Evolutionary conservation across 2,329 filamentous ascomycete species (phyloP), one percentile per base, ranked within the genome.

Genomic region (Beauveria sp.): DNA sequence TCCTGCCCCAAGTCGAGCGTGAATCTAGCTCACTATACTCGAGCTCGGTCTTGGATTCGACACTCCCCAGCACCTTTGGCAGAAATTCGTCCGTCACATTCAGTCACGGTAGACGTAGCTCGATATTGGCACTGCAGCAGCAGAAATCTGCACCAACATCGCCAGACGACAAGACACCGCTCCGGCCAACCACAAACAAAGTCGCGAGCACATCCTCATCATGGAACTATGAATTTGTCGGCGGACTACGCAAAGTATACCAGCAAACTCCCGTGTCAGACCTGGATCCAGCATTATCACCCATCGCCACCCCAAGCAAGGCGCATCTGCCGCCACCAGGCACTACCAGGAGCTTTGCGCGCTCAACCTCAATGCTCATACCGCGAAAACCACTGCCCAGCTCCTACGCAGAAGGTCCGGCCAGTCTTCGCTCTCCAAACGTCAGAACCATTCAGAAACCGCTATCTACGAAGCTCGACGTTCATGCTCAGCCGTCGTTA

Each of bases 151-250:
- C 56, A 12, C 61, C 64, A 28, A 66, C 67, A 22, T 67, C 69
- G 24, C 66, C 69, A 20, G 62, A 52, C 8, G 45, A 57, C 10
- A 56, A 34, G 46, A 56, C 52, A 46, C 52, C 60, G 12, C 46
- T 53, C n/a, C 22, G 40, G 14, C 38, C 46, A 34, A 45, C 18
- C 8, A 5, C 45, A 14, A 52, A 57, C 45, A 20, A 28, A 26
- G 18, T 42, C 18, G 55, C 43, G 1, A 60, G 18, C 49, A 64
- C 66, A n/a, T 65, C 69, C 24, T 74, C 80, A 18, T 77, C 81
- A 60, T 83, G 79, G 77, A 83, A 80, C 68, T 80, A 82, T 67
- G 79, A 79, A 65, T 76, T 85, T 70, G 74, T 80, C 52, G 81
- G 83, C 66, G 82, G 82, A 59, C 69, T 85, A 62, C 82, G 82